Percentiles rank a stretch among this genome's conserved stretches.
Evolutionary conservation across 1,284 basidiomycete genomes (phyloP).

Genomic region (Leccinum fallax): DNA sequence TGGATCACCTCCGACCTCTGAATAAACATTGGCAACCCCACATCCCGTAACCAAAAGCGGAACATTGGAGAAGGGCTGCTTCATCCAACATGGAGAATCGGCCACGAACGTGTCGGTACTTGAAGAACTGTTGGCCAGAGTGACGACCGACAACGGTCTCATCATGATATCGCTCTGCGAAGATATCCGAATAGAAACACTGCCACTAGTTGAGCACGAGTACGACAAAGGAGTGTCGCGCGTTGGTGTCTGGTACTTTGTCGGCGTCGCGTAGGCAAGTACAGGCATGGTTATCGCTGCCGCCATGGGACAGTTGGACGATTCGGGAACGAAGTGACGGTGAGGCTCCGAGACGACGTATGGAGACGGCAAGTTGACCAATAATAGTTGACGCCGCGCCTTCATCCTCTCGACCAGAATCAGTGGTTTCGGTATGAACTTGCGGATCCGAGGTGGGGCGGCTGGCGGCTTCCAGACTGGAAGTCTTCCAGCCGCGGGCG

Average conservation of each 20-base stretch:
- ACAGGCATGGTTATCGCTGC: neutral
- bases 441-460: constrained; percentile 12
- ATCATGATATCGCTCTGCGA: neutral
- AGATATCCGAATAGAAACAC: constrained; percentile 13
- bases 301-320: neutral
- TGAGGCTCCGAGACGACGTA: neutral
- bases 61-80: constrained; percentile 8
- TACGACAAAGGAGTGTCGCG: neutral
- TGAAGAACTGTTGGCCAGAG: constrained; percentile 15
- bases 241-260: neutral
- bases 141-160: constrained; percentile 13
- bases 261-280: constrained; percentile 12
- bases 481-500: neutral
- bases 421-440: constrained; percentile 27
- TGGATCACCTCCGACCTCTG: neutral
- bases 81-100: constrained; percentile 25
- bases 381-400: constrained; percentile 9
- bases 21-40: neutral
- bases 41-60: constrained; percentile 8
- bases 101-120: constrained; percentile 29
- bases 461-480: constrained; percentile 8
- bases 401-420: constrained; percentile 31
- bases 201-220: constrained; percentile 4
- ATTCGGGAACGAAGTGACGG: neutral
- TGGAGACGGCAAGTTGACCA: neutral